Base-by-base conservation (phyloP, 225 moss, liverwort and hornwort species). In the Marchantia paleacea region DNA sequence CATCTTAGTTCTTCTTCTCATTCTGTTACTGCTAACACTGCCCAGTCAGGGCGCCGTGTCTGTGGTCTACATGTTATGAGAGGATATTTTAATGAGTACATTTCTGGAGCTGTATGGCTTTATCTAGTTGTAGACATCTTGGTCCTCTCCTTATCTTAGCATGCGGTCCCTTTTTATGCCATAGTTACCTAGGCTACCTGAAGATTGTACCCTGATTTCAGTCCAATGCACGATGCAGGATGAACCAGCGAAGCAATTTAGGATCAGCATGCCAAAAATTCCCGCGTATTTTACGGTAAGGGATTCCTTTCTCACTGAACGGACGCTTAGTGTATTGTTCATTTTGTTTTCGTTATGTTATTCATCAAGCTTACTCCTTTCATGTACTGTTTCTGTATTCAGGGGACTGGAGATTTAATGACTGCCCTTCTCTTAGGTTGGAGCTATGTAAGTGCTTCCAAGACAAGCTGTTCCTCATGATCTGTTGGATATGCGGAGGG, bases 401-500 rank as follows among this genome's bases (percentile, higher is more conserved):
- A 97, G 97, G 97, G 97, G 24, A 95, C 94, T 80, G 97, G 97
- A 88, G 97, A 97, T 87, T 77, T 97, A 66, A 91, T 92, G 93
- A 86, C 93, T 29, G 93, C 97, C 71, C 93, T 97, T 82, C 87
- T 97, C 28, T 74, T 97, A 87, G 95, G 97, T 66, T 97, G 95
- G 95, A 95, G 91, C 79, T 77, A 95, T 80, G 97, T 97, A 87
- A 92, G 97, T 91, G 3, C 18, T 31, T 22, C 55, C 0, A 54
- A 14, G 51, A 15, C 20, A 18, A 48, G 10, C 51, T 51, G 66
- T 12, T 39, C 26, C 29, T 28, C 25, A 11, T 64, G 28, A 29
- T 58, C 13, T 15, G 58, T 16, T 58, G 18, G 20, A 58, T 15
- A 0, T 58, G 58, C 18, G 20, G 0, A 18, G 15, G 39, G 3